Evolutionary conservation across 1,139 yeast species (phyloP).

Genomic region (Yamadazyma dendronema): DNA sequence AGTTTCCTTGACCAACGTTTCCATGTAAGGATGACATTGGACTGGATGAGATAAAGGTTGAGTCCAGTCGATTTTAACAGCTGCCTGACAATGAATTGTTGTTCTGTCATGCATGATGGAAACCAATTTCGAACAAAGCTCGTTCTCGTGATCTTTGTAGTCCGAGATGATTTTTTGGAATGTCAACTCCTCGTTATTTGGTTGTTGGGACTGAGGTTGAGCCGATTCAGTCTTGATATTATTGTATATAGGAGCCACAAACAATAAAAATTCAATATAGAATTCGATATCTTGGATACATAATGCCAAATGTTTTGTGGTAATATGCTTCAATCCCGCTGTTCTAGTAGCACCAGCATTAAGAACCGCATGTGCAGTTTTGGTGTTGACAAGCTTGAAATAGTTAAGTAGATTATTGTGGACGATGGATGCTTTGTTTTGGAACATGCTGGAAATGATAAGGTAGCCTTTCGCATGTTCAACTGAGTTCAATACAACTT

Average conservation of each 20-base stretch:
- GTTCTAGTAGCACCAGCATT: slow-evolving; percentile 79
- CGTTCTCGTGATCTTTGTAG: slow-evolving; percentile 61
- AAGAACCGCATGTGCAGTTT: slow-evolving; percentile 60
- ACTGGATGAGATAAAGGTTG: slow-evolving; percentile 38
- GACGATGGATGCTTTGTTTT: slow-evolving; percentile 33
- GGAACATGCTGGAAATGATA: slow-evolving; percentile 48
- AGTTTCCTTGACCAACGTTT: slow-evolving; percentile 64
- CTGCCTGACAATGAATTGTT: slow-evolving; percentile 43
- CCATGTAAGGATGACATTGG: slow-evolving; percentile 64
- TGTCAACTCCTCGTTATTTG: slow-evolving; percentile 35
- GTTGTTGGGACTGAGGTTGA: slow-evolving; percentile 6
- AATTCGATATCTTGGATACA: slow-evolving; percentile 59
- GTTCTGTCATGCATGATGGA: slow-evolving; percentile 71
- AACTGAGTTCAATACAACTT: slow-evolving; percentile 34
- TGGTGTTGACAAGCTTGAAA: slow-evolving; percentile 52
- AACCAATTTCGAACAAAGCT: slow-evolving; percentile 64
- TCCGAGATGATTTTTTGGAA: slow-evolving; percentile 29
- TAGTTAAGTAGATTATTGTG: slow-evolving; percentile 49
- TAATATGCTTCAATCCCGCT: slow-evolving; percentile 72
- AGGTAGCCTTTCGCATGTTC: slow-evolving; percentile 46
- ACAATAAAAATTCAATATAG: slow-evolving; percentile 27
- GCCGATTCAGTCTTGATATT: slow-evolving; percentile 4
- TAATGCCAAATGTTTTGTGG: slow-evolving; percentile 71
- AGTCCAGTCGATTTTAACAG: slow-evolving; percentile 52
- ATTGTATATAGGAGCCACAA: slow-evolving; percentile 19